Evolutionary conservation across 176 grass and related monocot species (phyloP).

Genomic region (Cenchrus americanus): DNA sequence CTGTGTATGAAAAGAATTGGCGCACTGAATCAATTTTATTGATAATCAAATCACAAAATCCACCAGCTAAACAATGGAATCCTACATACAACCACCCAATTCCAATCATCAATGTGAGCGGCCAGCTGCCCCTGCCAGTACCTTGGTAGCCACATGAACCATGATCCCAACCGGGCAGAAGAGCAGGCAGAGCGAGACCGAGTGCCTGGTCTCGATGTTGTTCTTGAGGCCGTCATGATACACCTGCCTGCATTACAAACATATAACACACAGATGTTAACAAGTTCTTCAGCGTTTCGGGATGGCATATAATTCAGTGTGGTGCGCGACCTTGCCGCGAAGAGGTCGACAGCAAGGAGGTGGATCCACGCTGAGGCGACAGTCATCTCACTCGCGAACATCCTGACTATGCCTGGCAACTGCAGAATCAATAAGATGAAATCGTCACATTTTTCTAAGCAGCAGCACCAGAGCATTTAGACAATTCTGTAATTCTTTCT

Average conservation of each 20-base stretch:
- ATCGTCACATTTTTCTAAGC: not conserved
- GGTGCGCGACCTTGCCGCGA: constrained; percentile 67
- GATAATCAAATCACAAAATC: constrained; percentile 29
- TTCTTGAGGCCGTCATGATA: constrained; percentile 92
- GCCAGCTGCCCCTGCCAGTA: constrained; percentile 43
- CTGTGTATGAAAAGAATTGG: not conserved
- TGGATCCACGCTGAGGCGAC: constrained; percentile 97
- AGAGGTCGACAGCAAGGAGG: constrained; percentile 92
- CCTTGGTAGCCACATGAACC: constrained; percentile 69
- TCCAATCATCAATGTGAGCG: constrained; percentile 51
- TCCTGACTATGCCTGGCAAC: constrained; percentile 75
- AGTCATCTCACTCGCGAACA: constrained; percentile 93
- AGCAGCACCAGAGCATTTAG: not conserved
- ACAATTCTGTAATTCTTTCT: not conserved
- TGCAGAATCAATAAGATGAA: constrained; percentile 7
- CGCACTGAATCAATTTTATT: constrained; percentile 47
- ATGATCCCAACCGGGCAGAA: constrained; percentile 90
- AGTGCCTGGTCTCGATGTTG: constrained; percentile 87
- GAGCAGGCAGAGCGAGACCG: constrained; percentile 80
- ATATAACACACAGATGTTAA: not conserved
- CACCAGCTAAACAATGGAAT: constrained; percentile 30
- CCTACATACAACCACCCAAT: constrained; percentile 31
- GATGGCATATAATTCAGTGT: not conserved
- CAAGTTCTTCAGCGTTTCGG: not conserved
- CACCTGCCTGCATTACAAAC: constrained; percentile 72